These are phyloP conservation scores for Pseudohalonectria lignicola DNA, from an alignment of 2,329 filamentous ascomycete genomes.

Conservation along the genomic window DNA sequence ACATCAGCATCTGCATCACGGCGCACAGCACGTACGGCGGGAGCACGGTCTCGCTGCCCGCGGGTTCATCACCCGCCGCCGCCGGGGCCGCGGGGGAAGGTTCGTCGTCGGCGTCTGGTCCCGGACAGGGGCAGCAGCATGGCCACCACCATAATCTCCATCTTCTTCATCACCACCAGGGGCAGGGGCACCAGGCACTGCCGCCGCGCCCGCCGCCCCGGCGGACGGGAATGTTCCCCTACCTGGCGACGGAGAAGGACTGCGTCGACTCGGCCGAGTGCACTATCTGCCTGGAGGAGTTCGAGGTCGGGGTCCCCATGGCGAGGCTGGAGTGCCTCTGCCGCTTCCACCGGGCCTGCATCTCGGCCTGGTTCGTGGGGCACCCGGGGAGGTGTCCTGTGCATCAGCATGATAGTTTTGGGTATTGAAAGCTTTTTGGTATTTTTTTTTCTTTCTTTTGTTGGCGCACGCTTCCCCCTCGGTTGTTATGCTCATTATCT, in stretches of 20 bases:
- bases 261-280: slow-evolving; percentile 58
- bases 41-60: neutral
- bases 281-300: slow-evolving; percentile 58
- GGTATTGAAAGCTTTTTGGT: slow-evolving; percentile 23
- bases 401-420: slow-evolving; percentile 52
- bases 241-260: slow-evolving; percentile 55
- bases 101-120: neutral
- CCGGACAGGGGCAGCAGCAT: too few relatives aligned
- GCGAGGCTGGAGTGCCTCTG: slow-evolving; percentile 57
- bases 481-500: too few relatives aligned
- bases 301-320: slow-evolving; percentile 50
- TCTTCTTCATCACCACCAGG: too few relatives aligned
- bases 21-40: slow-evolving; percentile 38
- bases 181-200: neutral
- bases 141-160: too few relatives aligned
- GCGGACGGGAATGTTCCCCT: slow-evolving; percentile 51
- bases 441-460: neutral
- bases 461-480: too few relatives aligned
- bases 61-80: slow-evolving; percentile 3
- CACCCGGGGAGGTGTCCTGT: slow-evolving; percentile 55
- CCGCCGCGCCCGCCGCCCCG: slow-evolving; percentile 24
- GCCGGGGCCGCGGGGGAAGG: slow-evolving; percentile 1
- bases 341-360: slow-evolving; percentile 51
- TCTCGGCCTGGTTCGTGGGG: slow-evolving; percentile 49
- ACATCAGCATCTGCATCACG: slow-evolving; percentile 47